Conservation (phyloP, 2,329 filamentous ascomycete genomes). For the Cercospora brassicicola region DNA sequence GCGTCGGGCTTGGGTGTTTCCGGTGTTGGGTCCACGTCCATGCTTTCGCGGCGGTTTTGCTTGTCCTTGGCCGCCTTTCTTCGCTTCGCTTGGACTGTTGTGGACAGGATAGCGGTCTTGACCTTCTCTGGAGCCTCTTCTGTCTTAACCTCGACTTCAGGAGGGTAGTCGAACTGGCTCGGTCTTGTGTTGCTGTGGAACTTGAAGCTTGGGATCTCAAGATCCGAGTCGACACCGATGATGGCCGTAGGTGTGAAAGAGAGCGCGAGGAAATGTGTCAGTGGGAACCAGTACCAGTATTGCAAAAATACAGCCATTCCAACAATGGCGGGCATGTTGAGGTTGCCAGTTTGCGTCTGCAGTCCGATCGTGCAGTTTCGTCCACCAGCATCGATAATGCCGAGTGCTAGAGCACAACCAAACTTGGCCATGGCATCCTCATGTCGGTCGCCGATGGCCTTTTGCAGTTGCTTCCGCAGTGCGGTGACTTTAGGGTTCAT, state of each 20-base stretch:
- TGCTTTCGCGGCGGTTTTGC: constrained; percentile 84
- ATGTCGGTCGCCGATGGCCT: constrained; percentile 90
- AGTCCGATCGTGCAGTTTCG: constrained; percentile 98
- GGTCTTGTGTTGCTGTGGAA: constrained; percentile 93
- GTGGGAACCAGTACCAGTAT: constrained; percentile 99
- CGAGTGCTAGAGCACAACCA: constrained; percentile 86
- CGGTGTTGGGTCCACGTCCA: constrained; percentile 85
- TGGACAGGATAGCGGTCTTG: constrained; percentile 92
- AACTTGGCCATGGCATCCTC: constrained; percentile 99
- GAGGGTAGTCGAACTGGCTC: constrained; percentile 96
- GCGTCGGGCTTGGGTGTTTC: constrained; percentile 67
- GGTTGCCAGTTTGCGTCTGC: constrained; percentile 95
- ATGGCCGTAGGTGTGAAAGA: constrained; percentile 96
- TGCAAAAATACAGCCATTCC: constrained; percentile 98
- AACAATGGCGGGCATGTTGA: constrained; percentile 98
- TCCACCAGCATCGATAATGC: constrained; percentile 96
- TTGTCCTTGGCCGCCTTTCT: constrained; percentile 92
- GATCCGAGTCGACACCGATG: constrained; percentile 88
- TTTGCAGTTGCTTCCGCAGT: constrained; percentile 89
- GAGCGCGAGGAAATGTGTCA: constrained; percentile 94
- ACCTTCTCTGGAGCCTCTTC: constrained; percentile 93
- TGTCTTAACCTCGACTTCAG: constrained; percentile 90
- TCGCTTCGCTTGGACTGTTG: constrained; percentile 94
- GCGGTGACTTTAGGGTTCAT: constrained; percentile 96
- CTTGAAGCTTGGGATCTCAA: constrained; percentile 91